phyloP scores from a whole-genome alignment of 371 early-diverging fungal species.

The Syncephalastrum racemosum region DNA sequence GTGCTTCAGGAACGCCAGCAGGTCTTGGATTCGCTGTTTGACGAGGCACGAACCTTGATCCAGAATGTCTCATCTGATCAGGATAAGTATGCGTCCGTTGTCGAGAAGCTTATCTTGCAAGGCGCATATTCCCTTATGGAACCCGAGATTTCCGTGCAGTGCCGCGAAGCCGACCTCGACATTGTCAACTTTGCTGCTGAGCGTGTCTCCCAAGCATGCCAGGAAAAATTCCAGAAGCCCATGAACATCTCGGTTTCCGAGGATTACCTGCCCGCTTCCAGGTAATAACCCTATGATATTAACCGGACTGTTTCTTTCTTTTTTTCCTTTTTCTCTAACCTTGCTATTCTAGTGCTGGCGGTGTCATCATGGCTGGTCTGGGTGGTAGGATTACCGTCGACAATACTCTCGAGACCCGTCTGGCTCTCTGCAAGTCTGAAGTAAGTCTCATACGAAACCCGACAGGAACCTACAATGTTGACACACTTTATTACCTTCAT shows the following conservation, averaged over 20 bases:
- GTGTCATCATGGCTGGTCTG: conserved; percentile 78
- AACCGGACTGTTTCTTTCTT: background rate
- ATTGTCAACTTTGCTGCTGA: conserved; percentile 61
- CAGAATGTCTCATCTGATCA: conserved; percentile 55
- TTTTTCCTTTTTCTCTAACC: background rate
- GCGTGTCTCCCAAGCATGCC: conserved; percentile 59
- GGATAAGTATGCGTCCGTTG: conserved; percentile 55
- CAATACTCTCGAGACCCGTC: conserved; percentile 90
- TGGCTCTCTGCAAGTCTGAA: conserved; percentile 77
- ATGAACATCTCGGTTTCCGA: conserved; percentile 59
- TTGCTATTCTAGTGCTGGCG: conserved; percentile 71
- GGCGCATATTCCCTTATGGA: conserved; percentile 87
- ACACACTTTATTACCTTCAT: background rate
- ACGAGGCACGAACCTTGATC: conserved; percentile 58
- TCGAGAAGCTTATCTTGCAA: conserved; percentile 79
- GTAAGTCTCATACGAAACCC: conserved; percentile 29
- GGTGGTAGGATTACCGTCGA: conserved; percentile 79
- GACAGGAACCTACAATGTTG: background rate
- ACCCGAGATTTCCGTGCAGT: conserved; percentile 63
- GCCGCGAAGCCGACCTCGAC: conserved; percentile 74
- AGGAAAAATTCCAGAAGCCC: conserved; percentile 51
- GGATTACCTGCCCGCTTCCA: conserved; percentile 50
- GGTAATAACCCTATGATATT: conserved; percentile 17
- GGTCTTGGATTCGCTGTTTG: conserved; percentile 78
- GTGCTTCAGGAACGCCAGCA: conserved; percentile 89